phyloP scores from a whole-genome alignment of 2,329 filamentous ascomycete genomes.

The Emergomyces orientalis region DNA sequence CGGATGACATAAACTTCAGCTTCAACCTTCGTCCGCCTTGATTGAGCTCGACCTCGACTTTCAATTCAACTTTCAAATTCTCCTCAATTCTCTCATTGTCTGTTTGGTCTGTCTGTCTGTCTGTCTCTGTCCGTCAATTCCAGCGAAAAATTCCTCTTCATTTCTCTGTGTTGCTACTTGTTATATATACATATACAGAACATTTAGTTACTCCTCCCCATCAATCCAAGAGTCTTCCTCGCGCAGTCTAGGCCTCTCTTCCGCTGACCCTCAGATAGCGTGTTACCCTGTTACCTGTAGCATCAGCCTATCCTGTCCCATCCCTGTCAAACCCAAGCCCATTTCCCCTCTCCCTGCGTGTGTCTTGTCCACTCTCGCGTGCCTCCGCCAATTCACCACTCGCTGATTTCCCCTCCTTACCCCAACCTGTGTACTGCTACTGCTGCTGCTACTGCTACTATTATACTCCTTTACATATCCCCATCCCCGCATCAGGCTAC shows the following conservation, averaged over 20 bases:
- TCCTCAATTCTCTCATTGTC: neutral
- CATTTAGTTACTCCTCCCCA: too few species aligned
- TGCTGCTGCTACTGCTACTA: neutral
- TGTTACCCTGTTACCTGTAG: neutral
- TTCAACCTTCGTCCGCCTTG: too few species aligned
- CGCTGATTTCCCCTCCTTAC: neutral
- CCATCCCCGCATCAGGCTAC: neutral
- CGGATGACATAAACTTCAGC: neutral
- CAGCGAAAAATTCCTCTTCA: neutral
- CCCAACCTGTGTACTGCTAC: neutral
- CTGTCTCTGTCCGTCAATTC: neutral
- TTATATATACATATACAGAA: neutral
- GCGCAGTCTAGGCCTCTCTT: neutral
- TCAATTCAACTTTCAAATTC: too few species aligned
- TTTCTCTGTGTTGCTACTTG: conserved; percentile 4
- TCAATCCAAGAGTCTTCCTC: neutral
- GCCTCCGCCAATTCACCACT: neutral
- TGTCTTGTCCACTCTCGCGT: neutral
- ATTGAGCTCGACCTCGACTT: too few species aligned
- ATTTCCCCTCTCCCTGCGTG: neutral
- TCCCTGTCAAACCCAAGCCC: neutral
- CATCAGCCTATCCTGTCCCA: neutral
- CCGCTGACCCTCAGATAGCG: neutral
- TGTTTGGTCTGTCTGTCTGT: neutral
- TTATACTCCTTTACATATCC: neutral